These are phyloP conservation scores for Chlorella ohadii DNA, from an alignment of 139 green algal species.

Conservation along the genomic window DNA sequence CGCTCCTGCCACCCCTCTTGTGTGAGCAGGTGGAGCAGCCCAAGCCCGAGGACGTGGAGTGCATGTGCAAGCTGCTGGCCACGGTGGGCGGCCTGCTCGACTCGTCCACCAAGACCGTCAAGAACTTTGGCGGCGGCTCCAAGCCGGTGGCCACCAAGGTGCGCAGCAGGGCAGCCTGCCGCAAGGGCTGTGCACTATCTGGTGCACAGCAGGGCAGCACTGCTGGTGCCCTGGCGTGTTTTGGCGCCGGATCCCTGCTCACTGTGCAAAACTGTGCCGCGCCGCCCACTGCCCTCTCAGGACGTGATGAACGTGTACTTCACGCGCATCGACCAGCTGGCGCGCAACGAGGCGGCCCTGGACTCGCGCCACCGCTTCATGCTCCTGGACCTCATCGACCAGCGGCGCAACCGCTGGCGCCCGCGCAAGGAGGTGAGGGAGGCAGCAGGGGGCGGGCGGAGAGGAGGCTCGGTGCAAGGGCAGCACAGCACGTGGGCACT, in stretches of 20 bases:
- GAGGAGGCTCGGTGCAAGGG: too few species aligned
- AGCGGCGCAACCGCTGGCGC: conserved; percentile 43
- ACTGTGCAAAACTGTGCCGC: too few species aligned
- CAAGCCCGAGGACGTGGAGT: conserved; percentile 93
- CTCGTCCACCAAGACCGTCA: conserved; percentile 39
- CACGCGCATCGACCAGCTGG: conserved; percentile 71
- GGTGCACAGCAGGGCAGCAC: too few species aligned
- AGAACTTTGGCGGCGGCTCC: conserved; percentile 18
- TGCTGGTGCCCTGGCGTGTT: too few species aligned
- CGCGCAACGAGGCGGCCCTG: conserved; percentile 60
- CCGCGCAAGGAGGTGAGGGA: conserved; percentile 23
- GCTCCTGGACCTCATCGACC: conserved; percentile 79
- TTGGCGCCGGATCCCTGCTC: too few species aligned
- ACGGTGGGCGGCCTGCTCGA: conserved; percentile 84
- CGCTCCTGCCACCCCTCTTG: conserved; percentile 28
- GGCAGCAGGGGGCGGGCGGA: background rate
- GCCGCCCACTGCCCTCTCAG: too few species aligned
- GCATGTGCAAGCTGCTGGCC: conserved; percentile 94
- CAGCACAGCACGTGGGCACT: background rate
- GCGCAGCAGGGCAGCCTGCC: conserved; percentile 6
- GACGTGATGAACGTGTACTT: conserved; percentile 90
- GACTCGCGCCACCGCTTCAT: conserved; percentile 88
- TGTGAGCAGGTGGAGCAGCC: conserved; percentile 57
- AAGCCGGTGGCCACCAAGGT: conserved; percentile 15
- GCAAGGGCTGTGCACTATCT: too few species aligned